Conservation (phyloP, 441 rosid genomes). For the Dalechampia spathulata region DNA sequence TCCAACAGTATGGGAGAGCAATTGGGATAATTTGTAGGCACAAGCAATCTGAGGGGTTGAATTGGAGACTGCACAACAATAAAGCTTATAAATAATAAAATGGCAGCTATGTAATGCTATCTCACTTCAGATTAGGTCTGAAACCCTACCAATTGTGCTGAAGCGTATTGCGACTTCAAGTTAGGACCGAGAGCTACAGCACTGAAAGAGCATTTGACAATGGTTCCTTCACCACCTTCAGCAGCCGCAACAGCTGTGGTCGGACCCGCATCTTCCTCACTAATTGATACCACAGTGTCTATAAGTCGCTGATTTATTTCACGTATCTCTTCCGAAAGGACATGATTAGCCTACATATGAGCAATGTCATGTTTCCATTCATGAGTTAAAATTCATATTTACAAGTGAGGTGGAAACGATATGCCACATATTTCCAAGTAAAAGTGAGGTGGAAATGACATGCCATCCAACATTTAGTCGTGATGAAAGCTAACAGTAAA, state of each 20-base stretch:
- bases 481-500: no score
- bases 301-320: slow-evolving; percentile 77
- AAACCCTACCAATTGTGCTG: slow-evolving; percentile 60
- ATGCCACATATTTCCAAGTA: background rate
- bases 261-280: slow-evolving; percentile 69
- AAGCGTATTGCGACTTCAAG: slow-evolving; percentile 63
- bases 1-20: slow-evolving; percentile 76
- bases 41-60: slow-evolving; percentile 77
- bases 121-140: background rate
- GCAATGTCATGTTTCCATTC: background rate
- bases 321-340: slow-evolving; percentile 76
- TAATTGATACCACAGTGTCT: slow-evolving; percentile 81
- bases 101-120: background rate
- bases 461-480: no score
- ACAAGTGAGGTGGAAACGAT: no score
- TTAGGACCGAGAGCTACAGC: slow-evolving; percentile 78
- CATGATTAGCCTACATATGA: slow-evolving; percentile 59
- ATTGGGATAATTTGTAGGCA: slow-evolving; percentile 80
- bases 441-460: background rate
- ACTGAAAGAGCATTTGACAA: slow-evolving; percentile 71
- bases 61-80: slow-evolving; percentile 67
- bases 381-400: background rate
- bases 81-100: slow-evolving; percentile 13
- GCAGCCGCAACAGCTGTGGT: slow-evolving; percentile 42
- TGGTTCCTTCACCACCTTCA: slow-evolving; percentile 73